Evolutionary conservation across 208 protist genomes (phyloP), one percentile per base, ranked within the genome.

Genomic region (Angomonas ambiguus): DNA sequence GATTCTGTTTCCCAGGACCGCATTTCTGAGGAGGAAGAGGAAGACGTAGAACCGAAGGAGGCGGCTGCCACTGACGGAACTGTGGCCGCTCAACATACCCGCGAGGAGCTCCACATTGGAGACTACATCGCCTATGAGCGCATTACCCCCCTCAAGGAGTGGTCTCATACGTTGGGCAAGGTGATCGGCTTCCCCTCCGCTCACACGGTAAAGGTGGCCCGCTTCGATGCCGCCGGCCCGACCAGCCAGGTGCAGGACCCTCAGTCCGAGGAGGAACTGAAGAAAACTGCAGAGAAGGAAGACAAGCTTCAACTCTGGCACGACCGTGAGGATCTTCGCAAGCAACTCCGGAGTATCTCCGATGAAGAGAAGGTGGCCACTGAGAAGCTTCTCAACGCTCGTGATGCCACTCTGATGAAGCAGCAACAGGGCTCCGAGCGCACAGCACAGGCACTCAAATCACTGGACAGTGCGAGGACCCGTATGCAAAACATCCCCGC

Each of bases 111-210:
- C n/a, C 74, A 79, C 67, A 70, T 88, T 31, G 78, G 79, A 55
- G 83, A 92, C 75, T 87, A 83, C 60, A 76, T 92, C 32, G 84
- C 79, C 61, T 89, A 87, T 60, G 80, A 89, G 77, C 80, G 78
- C 61, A 74, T 87, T 56, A 60, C 67, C 10, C 71, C 80, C 5
- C 67, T 59, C 51, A 69, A 69, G 28, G 83, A 89, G 16, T 90
- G 83, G 83, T 74, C 57, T 28, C 76, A 84, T 57, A 69, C 67
- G 10, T 71, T 93, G 28, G 87, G 80, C 55, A 87, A 80, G 62
- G 79, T 93, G 8, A 31, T 87, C 30, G 60, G 66, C 58, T 78
- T 90, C 35, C 86, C 86, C 5, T 79, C 80, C 33, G 45, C 67
- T n/a, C 72, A 53, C 62, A 81, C 75, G 24, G 73, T 86, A 25